Base-by-base conservation (phyloP, 495 filamentous ascomycete genomes). In the Neurospora discreta region DNA sequence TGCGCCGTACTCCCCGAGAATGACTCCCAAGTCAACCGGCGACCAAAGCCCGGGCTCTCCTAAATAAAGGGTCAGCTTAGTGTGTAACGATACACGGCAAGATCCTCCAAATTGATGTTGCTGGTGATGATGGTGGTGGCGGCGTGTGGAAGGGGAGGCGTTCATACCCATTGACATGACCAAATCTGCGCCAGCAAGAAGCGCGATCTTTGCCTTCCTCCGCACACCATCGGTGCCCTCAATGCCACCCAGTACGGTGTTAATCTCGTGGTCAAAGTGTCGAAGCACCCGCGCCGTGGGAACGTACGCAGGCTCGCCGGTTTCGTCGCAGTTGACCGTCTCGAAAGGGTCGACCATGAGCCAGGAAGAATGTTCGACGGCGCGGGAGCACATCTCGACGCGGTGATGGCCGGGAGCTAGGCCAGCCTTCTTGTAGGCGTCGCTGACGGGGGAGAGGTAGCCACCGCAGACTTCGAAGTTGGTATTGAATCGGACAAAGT, bases 351-450 rank as follows among this genome's bases (percentile, higher is more conserved):
- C 94, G 30, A 97, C 90, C 92, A 94, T 94, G 44, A 94, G 82
- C 90, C 91, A 94, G 74, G 90, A 88, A 68, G 89, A 91, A 73
- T 90, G 84, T 70, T 93, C 90, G 38, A 92, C 89, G 10, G 94
- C 95, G 18, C 95, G 82, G 77, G 90, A 87, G 81, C 93, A 97
- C 94, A 90, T 90, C 52, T 78, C 77, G 39, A 85, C 78, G 52
- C 83, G 79, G 75, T 75, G 70, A 58, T 77, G 41, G 33, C 75
- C 76, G 30, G 80, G 88, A 23, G 92, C 94, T 40, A 98, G 84
- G 68, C 94, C 94, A 40, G 88, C 90, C 81, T 98, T 98, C 78
- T 93, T 93, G 83, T 98, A 98, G 36, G 91, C 90, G 77, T 97
- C 94, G 73, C 76, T 80, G 23, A 78, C 73, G 15, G 76, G 81